Evolutionary conservation across 768 basidiomycete species (phyloP), one percentile per base, ranked within the genome.

Genomic region (Auricularia heimuer): DNA sequence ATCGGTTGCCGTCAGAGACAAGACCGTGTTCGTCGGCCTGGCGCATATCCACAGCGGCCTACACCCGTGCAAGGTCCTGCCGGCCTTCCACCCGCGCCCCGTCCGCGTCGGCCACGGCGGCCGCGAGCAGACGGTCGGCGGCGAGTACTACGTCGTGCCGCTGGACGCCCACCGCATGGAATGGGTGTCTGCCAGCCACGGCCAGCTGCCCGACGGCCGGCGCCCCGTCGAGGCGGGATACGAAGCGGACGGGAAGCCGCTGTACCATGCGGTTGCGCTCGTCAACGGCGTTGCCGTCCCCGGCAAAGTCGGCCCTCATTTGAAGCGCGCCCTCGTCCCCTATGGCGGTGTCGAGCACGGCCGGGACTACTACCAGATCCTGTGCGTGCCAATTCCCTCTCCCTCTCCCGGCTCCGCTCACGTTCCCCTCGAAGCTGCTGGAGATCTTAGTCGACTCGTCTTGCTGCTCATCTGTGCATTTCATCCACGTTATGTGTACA

Each of bases 141-240:
- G 1, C 80, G 89, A 24, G 91, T 81, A 68, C 90, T 60, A 29
- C 56, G 56, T 60, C 29, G 56, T 94, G 0, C 89, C 90, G 3
- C 86, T 89, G 71, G 81, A 83, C 47, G 75, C 79, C 0, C 73
- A 76, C 29, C 82, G 81, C 63, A 93, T 93, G 90, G 90, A 90
- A 72, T 90, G 83, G 80, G 87, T 92, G 4, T 76, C 58, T 0
- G 83, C 89, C 0, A 80, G 82, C 12, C 73, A 82, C 64, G 90
- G 90, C 3, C 77, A 74, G 58, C 79, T 89, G 63, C 86, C 90
- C 11, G 67, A 72, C 2, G 85, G 84, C 4, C 77, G 85, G 37
- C 73, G 76, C 14, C 86, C 87, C 0, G 78, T 92, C 18, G 85
- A 88, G 69, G 91, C 88, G 1, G 89, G 88, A 1, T 89, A 89